These are phyloP conservation scores for Yamadazyma friedrichii DNA, from an alignment of 1,139 yeast genomes.

Conservation along the genomic window DNA sequence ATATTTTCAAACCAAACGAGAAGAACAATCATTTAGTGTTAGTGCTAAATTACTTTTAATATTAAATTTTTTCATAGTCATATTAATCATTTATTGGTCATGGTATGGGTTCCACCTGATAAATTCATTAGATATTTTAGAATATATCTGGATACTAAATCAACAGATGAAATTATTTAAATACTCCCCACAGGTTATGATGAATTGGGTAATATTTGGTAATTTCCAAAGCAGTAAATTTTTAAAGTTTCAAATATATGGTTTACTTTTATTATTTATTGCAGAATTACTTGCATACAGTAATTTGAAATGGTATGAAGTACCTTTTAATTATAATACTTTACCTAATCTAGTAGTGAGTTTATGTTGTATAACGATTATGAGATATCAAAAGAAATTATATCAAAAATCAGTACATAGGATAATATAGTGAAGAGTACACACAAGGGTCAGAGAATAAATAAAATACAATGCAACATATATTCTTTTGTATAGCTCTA, in stretches of 20 bases:
- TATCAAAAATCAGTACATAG: not conserved
- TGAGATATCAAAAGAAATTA: constrained; percentile 7
- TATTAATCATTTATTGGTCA: constrained; percentile 5
- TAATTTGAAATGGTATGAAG: constrained; percentile 21
- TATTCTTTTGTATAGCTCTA: not conserved
- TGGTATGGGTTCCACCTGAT: constrained; percentile 3
- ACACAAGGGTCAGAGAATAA: not conserved
- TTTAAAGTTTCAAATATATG: constrained; percentile 5
- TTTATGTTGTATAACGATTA: constrained; percentile 4
- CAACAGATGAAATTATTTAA: constrained; percentile 16
- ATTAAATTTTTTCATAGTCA: constrained; percentile 10
- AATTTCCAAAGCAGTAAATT: constrained; percentile 8
- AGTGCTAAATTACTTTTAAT: constrained; percentile 11
- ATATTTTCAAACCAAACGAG: constrained; percentile 20
- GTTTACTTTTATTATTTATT: constrained; percentile 4
- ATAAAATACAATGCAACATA: not conserved
- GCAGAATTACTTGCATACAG: constrained; percentile 4
- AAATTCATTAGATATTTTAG: constrained; percentile 26
- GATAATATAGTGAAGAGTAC: not conserved
- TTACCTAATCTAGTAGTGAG: constrained; percentile 5
- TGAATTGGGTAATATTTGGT: constrained; percentile 23
- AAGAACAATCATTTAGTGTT: constrained; percentile 25
- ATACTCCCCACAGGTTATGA: constrained; percentile 28
- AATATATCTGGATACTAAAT: constrained; percentile 27
- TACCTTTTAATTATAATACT: constrained; percentile 24